phyloP scores from a whole-genome alignment of 176 grass and related monocot genomes.

The Puya raimondii region DNA sequence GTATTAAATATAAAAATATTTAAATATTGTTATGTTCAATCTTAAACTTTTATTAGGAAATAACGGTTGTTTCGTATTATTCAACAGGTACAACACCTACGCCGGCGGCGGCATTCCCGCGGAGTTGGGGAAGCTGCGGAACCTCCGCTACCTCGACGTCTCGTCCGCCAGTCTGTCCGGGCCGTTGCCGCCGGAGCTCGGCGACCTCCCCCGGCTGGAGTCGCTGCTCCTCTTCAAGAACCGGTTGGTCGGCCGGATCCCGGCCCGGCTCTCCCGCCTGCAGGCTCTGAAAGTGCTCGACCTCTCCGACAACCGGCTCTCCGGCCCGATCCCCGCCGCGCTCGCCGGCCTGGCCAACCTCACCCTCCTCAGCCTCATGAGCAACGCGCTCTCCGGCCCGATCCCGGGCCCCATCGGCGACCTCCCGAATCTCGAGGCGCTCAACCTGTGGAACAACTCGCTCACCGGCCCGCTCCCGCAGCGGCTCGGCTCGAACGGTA shows the following conservation, averaged over 20 bases:
- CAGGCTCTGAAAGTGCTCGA: constrained; percentile 43
- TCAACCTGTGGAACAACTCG: constrained; percentile 96
- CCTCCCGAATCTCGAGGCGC: constrained; percentile 53
- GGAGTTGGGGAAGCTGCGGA: constrained; percentile 30
- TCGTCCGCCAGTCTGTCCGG: constrained; percentile 50
- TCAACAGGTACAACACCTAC: constrained; percentile 70
- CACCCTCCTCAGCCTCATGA: constrained; percentile 71
- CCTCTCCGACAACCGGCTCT: constrained; percentile 64
- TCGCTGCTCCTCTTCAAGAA: constrained; percentile 85
- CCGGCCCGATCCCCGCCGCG: constrained; percentile 37
- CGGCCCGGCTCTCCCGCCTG: constrained; percentile 26
- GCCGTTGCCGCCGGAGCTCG: constrained; percentile 33
- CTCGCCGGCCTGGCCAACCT: constrained; percentile 33
- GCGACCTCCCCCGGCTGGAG: constrained; percentile 30
- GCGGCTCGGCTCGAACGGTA: constrained; percentile 32
- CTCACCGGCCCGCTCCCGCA: constrained; percentile 48
- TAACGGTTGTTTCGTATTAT: too few relatives aligned
- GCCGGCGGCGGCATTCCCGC: constrained; percentile 20
- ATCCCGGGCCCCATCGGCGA: constrained; percentile 45
- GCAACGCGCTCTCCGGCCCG: constrained; percentile 52
- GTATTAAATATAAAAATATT: too few relatives aligned
- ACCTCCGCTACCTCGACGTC: constrained; percentile 59
- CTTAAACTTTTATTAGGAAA: too few relatives aligned
- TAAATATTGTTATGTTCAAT: too few relatives aligned
- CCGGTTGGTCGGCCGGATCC: constrained; percentile 41